A percentile compares a stretch with the other conserved stretches of the same genome.
phyloP scores from a whole-genome alignment of 106 monocot species.

The Platanthera guangdongensis region DNA sequence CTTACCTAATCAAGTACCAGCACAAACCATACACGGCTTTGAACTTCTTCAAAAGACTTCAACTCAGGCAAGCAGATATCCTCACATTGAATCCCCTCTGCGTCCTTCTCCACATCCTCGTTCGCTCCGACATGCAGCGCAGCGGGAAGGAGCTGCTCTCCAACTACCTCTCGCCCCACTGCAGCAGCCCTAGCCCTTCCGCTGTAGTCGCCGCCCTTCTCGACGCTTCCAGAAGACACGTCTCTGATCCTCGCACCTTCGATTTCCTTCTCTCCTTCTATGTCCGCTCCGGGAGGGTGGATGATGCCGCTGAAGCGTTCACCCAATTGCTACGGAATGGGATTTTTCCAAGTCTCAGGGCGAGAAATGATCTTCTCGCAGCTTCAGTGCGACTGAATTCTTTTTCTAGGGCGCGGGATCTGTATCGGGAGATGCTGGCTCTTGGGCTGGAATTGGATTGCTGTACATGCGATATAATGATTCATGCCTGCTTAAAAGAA shows the following conservation, averaged over 20 bases:
- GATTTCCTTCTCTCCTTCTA: constrained; percentile 31
- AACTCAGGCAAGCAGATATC: background rate
- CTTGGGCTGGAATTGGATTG: constrained; percentile 34
- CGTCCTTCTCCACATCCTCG: constrained; percentile 42
- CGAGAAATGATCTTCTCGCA: constrained; percentile 32
- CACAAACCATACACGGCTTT: constrained; percentile 13
- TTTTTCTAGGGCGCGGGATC: constrained; percentile 10
- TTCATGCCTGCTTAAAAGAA: constrained; percentile 44
- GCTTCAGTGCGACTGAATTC: constrained; percentile 19
- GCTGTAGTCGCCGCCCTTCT: constrained; percentile 27
- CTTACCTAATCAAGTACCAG: background rate
- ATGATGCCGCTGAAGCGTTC: constrained; percentile 31
- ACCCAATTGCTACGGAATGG: constrained; percentile 22
- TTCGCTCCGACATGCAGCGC: constrained; percentile 10
- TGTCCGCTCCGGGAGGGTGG: constrained; percentile 4
- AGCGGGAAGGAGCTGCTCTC: constrained; percentile 24
- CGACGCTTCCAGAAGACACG: constrained; percentile 15
- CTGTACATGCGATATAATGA: constrained; percentile 35
- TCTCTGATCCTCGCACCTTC: constrained; percentile 15
- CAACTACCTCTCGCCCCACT: constrained; percentile 6
- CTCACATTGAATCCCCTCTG: constrained; percentile 22
- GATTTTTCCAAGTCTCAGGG: constrained; percentile 19
- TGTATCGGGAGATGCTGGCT: constrained; percentile 32
- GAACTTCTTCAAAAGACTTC: constrained; percentile 13
- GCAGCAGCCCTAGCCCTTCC: constrained; percentile 5